Conservation (phyloP, 129 eudicot species). For the Flaveria bidentis region DNA sequence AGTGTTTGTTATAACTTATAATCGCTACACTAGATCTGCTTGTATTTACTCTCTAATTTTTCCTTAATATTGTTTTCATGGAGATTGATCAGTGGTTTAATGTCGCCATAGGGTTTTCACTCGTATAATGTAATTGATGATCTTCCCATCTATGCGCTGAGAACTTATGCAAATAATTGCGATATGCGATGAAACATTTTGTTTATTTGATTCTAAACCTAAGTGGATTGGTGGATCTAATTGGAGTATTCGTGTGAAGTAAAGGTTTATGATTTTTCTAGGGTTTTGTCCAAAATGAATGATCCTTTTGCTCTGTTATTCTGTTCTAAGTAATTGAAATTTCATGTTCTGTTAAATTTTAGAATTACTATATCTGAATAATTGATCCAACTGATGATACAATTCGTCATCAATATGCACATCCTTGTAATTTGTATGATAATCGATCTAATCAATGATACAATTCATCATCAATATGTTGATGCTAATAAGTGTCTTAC, state of each 20-base stretch:
- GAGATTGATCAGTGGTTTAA: neutral
- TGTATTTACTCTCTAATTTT: neutral
- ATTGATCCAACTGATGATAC: too few relatives aligned
- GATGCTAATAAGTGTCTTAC: neutral
- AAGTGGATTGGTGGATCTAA: slow-evolving; percentile 4
- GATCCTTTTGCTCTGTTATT: too few relatives aligned
- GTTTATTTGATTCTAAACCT: too few relatives aligned
- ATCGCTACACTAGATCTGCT: neutral
- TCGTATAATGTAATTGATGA: slow-evolving; percentile 10
- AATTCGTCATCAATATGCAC: too few relatives aligned
- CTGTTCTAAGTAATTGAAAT: too few relatives aligned
- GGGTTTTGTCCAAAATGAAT: slow-evolving; percentile 12
- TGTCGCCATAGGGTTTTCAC: neutral
- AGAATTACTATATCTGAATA: neutral
- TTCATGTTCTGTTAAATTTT: neutral
- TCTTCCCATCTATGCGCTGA: neutral
- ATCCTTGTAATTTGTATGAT: neutral
- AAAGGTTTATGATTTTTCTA: slow-evolving; percentile 2
- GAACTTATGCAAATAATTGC: neutral
- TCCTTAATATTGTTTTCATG: neutral
- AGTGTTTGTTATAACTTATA: slow-evolving; percentile 1
- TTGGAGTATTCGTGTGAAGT: neutral
- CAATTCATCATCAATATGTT: neutral
- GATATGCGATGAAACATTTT: neutral
- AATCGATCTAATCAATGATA: neutral